A percentile compares a stretch with the other conserved stretches of the same genome.
These are phyloP conservation scores for Ceratocystis variospora DNA, from an alignment of 2,329 filamentous ascomycete genomes.

Conservation along the genomic window DNA sequence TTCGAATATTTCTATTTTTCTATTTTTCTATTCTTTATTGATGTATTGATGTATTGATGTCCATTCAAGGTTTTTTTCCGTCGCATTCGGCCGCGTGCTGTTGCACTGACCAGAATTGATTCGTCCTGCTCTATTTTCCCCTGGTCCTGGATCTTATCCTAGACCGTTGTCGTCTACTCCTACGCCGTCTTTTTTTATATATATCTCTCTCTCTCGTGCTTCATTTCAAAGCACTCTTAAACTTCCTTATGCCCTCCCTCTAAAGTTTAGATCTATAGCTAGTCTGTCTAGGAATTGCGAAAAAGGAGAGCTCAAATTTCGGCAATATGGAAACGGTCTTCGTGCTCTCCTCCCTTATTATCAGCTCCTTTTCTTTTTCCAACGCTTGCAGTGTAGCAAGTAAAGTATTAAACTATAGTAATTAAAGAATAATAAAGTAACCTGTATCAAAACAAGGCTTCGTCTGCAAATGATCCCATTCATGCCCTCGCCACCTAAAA, in stretches of 20 bases:
- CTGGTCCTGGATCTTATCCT: neutral
- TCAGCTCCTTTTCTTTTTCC: no score
- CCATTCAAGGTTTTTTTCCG: slow-evolving; percentile 10
- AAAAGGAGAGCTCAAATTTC: no score
- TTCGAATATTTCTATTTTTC: neutral
- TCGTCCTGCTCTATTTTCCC: neutral
- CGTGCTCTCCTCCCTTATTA: no score
- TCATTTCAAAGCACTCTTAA: no score
- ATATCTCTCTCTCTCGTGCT: no score
- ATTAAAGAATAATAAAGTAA: neutral
- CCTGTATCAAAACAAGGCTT: neutral
- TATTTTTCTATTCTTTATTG: neutral
- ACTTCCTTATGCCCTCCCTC: no score
- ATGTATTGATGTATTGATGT: neutral
- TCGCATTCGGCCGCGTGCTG: slow-evolving; percentile 3
- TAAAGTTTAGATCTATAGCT: no score
- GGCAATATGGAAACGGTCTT: no score
- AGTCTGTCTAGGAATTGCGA: no score
- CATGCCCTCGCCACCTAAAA: slow-evolving; percentile 8
- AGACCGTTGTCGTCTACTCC: neutral
- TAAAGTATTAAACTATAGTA: neutral
- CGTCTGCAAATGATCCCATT: neutral
- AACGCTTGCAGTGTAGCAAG: no score
- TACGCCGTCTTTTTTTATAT: no score
- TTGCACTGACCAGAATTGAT: slow-evolving; percentile 5